Evolutionary conservation across 306 rosid genomes (phyloP).

Genomic region (Cucurbita maxima): DNA sequence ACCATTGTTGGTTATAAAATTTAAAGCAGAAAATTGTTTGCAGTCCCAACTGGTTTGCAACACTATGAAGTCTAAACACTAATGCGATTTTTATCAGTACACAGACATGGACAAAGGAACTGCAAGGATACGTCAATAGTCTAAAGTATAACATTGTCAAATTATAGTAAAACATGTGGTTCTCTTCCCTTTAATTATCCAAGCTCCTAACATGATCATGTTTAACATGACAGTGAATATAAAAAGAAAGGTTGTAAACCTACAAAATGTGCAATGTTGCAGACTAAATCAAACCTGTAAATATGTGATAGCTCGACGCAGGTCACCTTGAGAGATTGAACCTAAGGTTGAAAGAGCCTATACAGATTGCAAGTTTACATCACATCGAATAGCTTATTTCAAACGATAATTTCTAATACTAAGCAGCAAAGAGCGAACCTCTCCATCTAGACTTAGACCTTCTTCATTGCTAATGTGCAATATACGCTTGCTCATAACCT

Average conservation of each 20-base stretch:
- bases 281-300: constrained; percentile 50
- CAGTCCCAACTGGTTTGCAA: background rate
- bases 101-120: background rate
- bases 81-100: background rate
- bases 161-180: background rate
- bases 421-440: constrained; percentile 27
- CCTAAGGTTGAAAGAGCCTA: constrained; percentile 76
- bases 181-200: background rate
- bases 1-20: background rate
- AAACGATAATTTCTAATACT: constrained; percentile 3
- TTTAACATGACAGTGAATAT: background rate
- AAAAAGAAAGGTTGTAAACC: background rate
- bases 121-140: background rate
- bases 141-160: background rate
- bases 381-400: background rate
- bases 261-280: background rate
- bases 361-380: background rate
- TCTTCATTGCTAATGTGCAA: constrained; percentile 66
- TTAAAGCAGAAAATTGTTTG: background rate
- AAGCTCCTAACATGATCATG: background rate
- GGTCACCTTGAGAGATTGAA: constrained; percentile 90
- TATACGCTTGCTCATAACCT: constrained; percentile 62
- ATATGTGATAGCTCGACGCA: constrained; percentile 87
- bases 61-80: no score
- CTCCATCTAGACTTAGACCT: constrained; percentile 63